A percentile compares a stretch with the other conserved stretches of the same genome.
Conservation (phyloP, 176 grass and related monocot genomes). For the Ampelocalamus luodianensis region DNA sequence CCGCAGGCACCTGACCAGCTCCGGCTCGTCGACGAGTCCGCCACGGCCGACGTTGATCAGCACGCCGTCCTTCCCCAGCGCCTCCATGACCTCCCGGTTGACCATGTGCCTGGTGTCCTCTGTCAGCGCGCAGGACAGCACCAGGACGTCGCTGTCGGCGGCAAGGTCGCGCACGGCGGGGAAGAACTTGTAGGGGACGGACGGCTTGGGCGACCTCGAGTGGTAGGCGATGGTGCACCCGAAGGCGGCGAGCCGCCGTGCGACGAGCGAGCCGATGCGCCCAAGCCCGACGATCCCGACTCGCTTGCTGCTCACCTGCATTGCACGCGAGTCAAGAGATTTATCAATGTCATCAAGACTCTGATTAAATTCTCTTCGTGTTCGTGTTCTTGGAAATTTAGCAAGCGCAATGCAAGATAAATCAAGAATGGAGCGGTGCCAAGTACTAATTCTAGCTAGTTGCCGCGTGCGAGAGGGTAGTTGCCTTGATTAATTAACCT, state of each 20-base stretch:
- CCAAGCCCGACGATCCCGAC: conserved; percentile 76
- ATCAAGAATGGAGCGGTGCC: not conserved
- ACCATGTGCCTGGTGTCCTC: conserved; percentile 52
- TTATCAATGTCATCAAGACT: not conserved
- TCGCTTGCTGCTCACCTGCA: conserved; percentile 68
- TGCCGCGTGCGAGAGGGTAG: no score
- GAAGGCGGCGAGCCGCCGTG: conserved; percentile 61
- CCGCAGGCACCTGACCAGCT: conserved; percentile 62
- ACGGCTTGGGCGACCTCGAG: conserved; percentile 48
- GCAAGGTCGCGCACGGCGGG: conserved; percentile 41
- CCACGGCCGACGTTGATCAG: conserved; percentile 69
- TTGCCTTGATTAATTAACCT: conserved; percentile 22
- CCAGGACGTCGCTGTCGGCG: conserved; percentile 50
- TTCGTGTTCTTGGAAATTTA: not conserved
- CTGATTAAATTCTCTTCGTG: not conserved
- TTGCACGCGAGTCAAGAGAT: no score
- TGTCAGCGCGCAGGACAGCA: conserved; percentile 61
- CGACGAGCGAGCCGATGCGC: conserved; percentile 60
- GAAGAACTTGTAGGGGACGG: conserved; percentile 41
- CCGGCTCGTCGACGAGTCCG: conserved; percentile 65
- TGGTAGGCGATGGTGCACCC: conserved; percentile 58
- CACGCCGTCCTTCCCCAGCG: conserved; percentile 58
- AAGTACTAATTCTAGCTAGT: not conserved
- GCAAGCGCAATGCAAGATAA: not conserved
- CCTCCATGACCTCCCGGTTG: conserved; percentile 55